Evolutionary conservation across 192 early-diverging fungal genomes (phyloP).

Genomic region (Coemansia sp.): DNA sequence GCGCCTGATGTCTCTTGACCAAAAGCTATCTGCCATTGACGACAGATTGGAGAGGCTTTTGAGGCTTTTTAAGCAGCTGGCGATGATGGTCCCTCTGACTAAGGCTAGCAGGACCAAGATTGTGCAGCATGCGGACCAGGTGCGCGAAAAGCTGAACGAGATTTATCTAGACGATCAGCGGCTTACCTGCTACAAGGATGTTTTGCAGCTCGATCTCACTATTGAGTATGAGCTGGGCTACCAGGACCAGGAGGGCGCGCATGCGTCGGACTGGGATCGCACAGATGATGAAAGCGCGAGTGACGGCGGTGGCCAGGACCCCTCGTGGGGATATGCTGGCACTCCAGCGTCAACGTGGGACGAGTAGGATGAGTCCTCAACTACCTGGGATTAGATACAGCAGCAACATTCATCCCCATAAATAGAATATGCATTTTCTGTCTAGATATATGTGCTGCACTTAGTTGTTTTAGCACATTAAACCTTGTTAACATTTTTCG

Average conservation of each 20-base stretch:
- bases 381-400: background rate
- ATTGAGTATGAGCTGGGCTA: conserved; percentile 49
- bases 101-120: conserved; percentile 61
- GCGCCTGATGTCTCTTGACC: conserved; percentile 53
- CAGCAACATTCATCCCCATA: background rate
- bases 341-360: conserved; percentile 4
- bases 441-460: background rate
- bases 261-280: background rate
- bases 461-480: background rate
- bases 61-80: conserved; percentile 62
- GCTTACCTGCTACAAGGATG: conserved; percentile 70
- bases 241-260: background rate
- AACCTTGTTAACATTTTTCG: background rate
- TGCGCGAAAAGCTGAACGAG: conserved; percentile 54
- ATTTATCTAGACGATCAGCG: conserved; percentile 61
- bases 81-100: conserved; percentile 68
- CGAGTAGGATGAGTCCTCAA: background rate
- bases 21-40: conserved; percentile 51
- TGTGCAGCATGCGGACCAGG: conserved; percentile 48
- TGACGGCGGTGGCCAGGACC: background rate
- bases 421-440: background rate
- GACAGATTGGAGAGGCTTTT: conserved; percentile 55
- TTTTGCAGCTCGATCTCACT: conserved; percentile 60
- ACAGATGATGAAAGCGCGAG: background rate
- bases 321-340: background rate